Conservation (phyloP, 331 rosid species). For the Prunus yedoensis region DNA sequence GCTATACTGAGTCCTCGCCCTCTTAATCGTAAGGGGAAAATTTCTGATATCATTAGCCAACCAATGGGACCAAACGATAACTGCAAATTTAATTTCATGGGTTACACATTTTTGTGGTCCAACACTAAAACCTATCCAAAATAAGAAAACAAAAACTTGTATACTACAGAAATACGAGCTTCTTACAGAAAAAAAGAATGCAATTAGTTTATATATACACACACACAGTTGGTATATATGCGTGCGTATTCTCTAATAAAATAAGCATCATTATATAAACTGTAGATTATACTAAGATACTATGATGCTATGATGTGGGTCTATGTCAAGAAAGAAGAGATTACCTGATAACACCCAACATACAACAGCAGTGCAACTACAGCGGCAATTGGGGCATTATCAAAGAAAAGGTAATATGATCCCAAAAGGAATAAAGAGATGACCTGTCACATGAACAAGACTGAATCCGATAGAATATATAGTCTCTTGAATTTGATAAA, state of each 20-base stretch:
- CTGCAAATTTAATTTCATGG: constrained; percentile 49
- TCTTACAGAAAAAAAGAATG: too few species aligned
- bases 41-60: constrained; percentile 96
- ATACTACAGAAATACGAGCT: too few species aligned
- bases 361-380: constrained; percentile 78
- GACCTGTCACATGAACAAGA: constrained; percentile 46
- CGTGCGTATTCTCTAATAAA: too few species aligned
- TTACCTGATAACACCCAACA: constrained; percentile 97
- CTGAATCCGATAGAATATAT: not conserved
- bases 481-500: constrained; percentile 5
- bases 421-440: constrained; percentile 85
- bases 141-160: not conserved
- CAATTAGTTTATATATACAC: too few species aligned
- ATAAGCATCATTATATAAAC: too few species aligned
- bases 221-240: too few species aligned
- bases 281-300: too few species aligned
- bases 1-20: constrained; percentile 93
- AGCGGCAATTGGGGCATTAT: constrained; percentile 55
- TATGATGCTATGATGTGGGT: too few species aligned
- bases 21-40: constrained; percentile 84
- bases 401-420: constrained; percentile 79
- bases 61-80: constrained; percentile 97
- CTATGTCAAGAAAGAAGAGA: constrained; percentile 3
- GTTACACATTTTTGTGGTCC: not conserved
- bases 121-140: not conserved